A percentile compares a stretch with the other conserved stretches of the same genome.
phyloP scores from a whole-genome alignment of 2,329 filamentous ascomycete species.

The Xylaria hypoxylon region DNA sequence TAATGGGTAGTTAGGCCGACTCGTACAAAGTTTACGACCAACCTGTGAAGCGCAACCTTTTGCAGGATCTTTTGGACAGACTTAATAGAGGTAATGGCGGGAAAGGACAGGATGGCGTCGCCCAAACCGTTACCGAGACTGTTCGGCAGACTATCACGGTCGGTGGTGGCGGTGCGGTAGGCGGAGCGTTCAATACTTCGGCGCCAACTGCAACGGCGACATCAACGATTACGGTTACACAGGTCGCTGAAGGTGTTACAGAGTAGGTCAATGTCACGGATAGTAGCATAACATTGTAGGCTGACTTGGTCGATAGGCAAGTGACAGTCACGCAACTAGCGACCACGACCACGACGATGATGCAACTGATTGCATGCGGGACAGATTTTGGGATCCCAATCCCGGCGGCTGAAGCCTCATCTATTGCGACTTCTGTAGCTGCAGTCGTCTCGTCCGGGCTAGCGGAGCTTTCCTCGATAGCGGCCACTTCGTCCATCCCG shows the following conservation, averaged over 20 bases:
- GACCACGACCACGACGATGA: conserved; percentile 46
- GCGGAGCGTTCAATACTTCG: conserved; percentile 21
- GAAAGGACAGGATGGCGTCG: background rate
- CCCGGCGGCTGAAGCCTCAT: conserved; percentile 41
- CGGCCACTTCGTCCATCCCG: conserved; percentile 23
- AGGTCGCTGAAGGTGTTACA: conserved; percentile 42
- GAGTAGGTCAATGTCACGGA: conserved; percentile 31
- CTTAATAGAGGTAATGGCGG: conserved; percentile 3
- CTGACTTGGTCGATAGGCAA: conserved; percentile 23
- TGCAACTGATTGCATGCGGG: conserved; percentile 49
- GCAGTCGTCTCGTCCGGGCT: conserved; percentile 40
- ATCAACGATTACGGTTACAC: conserved; percentile 53
- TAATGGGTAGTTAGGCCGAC: conserved; percentile 29
- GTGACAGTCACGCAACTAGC: conserved; percentile 44
- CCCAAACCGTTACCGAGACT: conserved; percentile 31
- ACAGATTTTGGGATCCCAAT: conserved; percentile 41
- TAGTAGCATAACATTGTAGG: conserved; percentile 1
- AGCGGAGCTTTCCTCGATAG: conserved; percentile 29
- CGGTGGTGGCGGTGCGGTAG: conserved; percentile 25
- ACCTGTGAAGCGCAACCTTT: conserved; percentile 29
- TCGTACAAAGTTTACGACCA: conserved; percentile 24
- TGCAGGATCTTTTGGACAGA: conserved; percentile 24
- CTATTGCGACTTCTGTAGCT: conserved; percentile 46
- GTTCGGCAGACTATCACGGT: conserved; percentile 38
- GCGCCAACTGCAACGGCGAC: conserved; percentile 36